Evolutionary conservation across 306 rosid species (phyloP), one percentile per base, ranked within the genome.

Genomic region (Gillenia trifoliata): DNA sequence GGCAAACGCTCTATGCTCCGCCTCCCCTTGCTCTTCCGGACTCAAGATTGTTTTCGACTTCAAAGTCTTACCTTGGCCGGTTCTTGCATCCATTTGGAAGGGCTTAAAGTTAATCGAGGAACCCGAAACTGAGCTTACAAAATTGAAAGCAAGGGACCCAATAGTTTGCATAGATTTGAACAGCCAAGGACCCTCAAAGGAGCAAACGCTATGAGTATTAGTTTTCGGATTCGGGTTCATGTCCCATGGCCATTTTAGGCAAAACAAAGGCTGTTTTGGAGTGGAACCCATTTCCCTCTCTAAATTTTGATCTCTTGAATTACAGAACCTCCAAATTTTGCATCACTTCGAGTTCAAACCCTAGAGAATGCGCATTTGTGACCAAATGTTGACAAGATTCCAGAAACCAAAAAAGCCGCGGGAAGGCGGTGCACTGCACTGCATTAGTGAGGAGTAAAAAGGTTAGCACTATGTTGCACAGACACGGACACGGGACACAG

Each of bases 201-300:
- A 65, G 88, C 96, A 94, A 78, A 64, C 52, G 73, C 43, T 81
- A 55, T 79, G 66, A 77, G 41, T 75, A 75, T 61, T 76, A 60
- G 68, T 75, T 80, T 72, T 77, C 38, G 77, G 26, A 74, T 60
- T 82, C 20, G 77, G 85, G 69, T 85, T 77, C 26, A 68, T 57
- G 70, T 88, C 90, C 97, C 98, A 90, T 26, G 98, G 97, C 89
- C 89, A 90, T 84, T 85, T 91, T 49, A 91, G 40, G 79, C 95
- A 88, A 72, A 94, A 85, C 29, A 72, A 11, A 60, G 91, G 76
- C 31, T 74, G 72, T 55, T 81, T 90, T 15, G 84, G 72, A 49
- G 17, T 74, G 16, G 83, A 81, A 70, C 78, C 71, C 93, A 86
- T 86, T 68, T 52, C 56, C 78, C 52, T 40, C 34, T 62, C 66